Evolutionary conservation across 1,284 basidiomycete species (phyloP), one percentile per base, ranked within the genome.

Genomic region (Ceratobasidium sp.): DNA sequence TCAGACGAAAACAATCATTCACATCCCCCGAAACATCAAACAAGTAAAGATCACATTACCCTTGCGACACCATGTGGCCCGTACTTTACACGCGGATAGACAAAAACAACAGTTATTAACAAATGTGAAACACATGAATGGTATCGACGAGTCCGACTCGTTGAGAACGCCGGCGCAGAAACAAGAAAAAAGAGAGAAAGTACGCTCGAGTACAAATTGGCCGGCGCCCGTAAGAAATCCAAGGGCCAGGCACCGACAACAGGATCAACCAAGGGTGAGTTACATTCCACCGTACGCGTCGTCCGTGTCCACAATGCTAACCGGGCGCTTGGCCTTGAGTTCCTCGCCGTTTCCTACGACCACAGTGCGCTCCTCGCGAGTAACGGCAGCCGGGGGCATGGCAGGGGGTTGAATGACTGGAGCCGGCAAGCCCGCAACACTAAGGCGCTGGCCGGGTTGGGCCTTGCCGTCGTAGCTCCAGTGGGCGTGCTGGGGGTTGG

Each of bases 201-300:
- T n/a, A n/a, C n/a, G n/a, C n/a, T n/a, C n/a, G n/a, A n/a, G n/a
- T n/a, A n/a, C n/a, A n/a, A n/a, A n/a, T n/a, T n/a, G n/a, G n/a
- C n/a, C n/a, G n/a, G n/a, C n/a, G n/a, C n/a, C n/a, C n/a, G n/a
- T n/a, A n/a, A n/a, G n/a, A n/a, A n/a, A n/a, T n/a, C n/a, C n/a
- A n/a, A n/a, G n/a, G n/a, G 86, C 87, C 70, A 25, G 10, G 31
- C 20, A 22, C 22, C 5, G n/a, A 40, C 12, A 42, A 6, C 10
- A 25, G 35, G 6, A 47, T 12, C n/a, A 47, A 47, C 7, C 45
- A 15, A 8, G 10, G 45, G 45, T 6, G 38, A 7, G 7, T 70
- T 56, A 70, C 53, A 70, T 70, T 20, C 69, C 69, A 31, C 69
- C 69, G 22, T 70, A 70, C 13, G 60, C 60, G 45, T 70, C 69